Conservation (phyloP, 202 grass and related monocot species). For the Sporobolus alterniflorus region DNA sequence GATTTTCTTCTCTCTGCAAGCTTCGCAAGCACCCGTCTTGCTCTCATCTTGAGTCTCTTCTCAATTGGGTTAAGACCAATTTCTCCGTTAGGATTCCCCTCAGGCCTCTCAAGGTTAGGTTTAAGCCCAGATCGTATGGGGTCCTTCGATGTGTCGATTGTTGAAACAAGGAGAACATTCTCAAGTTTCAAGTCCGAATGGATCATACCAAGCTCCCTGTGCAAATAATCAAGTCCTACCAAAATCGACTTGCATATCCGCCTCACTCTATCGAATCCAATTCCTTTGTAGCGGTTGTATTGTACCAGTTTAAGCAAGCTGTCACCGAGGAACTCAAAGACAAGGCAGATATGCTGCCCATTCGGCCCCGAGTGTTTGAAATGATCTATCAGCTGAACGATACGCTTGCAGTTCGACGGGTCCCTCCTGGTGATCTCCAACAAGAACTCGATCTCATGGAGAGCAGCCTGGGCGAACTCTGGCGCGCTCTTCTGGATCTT, state of each 20-base stretch:
- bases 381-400: constrained; percentile 87
- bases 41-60: constrained; percentile 88
- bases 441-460: constrained; percentile 94
- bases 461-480: constrained; percentile 90
- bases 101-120: constrained; percentile 84
- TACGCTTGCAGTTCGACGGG: constrained; percentile 73
- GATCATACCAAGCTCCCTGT: constrained; percentile 88
- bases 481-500: constrained; percentile 96
- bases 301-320: constrained; percentile 90
- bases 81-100: constrained; percentile 66
- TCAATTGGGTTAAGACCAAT: constrained; percentile 69
- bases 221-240: constrained; percentile 93
- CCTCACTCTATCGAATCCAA: constrained; percentile 68
- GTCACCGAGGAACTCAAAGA: constrained; percentile 93
- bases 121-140: constrained; percentile 74
- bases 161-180: constrained; percentile 89
- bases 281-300: constrained; percentile 94
- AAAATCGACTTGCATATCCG: constrained; percentile 90
- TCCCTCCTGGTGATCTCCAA: constrained; percentile 70
- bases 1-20: constrained; percentile 87
- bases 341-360: constrained; percentile 92
- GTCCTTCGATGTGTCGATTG: constrained; percentile 90
- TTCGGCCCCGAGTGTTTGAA: constrained; percentile 92
- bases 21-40: constrained; percentile 79
- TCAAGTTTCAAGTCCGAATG: constrained; percentile 95